Evolutionary conservation across 225 moss, liverwort and hornwort species (phyloP).

Genomic region (Thuidium tamariscinum): DNA sequence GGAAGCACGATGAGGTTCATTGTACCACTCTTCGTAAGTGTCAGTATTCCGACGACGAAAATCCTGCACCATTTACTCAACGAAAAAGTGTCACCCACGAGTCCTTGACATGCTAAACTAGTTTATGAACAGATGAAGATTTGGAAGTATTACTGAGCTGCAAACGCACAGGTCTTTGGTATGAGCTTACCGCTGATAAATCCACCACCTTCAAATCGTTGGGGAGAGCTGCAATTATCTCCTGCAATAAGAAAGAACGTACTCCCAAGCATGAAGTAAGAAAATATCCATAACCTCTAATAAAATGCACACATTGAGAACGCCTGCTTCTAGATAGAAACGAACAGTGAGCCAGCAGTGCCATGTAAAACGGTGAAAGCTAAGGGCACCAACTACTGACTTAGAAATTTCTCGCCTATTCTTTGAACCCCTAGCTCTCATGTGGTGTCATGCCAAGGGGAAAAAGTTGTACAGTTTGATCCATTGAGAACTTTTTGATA

Average conservation of each 20-base stretch:
- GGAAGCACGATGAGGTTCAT: slow-evolving; percentile 70
- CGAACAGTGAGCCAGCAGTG: neutral
- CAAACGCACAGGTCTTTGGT: neutral
- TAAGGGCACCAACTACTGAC: neutral
- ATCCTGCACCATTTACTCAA: slow-evolving; percentile 33
- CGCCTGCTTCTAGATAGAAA: neutral
- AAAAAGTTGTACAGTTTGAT: neutral
- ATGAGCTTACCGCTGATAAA: slow-evolving; percentile 60
- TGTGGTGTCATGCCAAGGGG: neutral
- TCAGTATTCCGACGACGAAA: slow-evolving; percentile 58
- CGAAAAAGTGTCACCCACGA: neutral
- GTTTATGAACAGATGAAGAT: neutral
- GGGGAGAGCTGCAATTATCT: slow-evolving; percentile 84
- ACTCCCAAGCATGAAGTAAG: neutral
- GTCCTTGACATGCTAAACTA: neutral
- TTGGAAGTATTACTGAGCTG: neutral
- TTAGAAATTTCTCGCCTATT: neutral
- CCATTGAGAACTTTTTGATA: neutral
- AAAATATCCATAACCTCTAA: neutral
- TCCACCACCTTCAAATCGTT: slow-evolving; percentile 75
- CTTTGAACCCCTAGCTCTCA: neutral
- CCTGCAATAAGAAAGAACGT: slow-evolving; percentile 8
- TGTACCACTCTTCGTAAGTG: slow-evolving; percentile 81
- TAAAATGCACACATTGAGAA: neutral
- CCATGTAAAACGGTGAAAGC: neutral